Conservation (phyloP, 352 stramenopile genomes). For the Peronospora tabacina region DNA sequence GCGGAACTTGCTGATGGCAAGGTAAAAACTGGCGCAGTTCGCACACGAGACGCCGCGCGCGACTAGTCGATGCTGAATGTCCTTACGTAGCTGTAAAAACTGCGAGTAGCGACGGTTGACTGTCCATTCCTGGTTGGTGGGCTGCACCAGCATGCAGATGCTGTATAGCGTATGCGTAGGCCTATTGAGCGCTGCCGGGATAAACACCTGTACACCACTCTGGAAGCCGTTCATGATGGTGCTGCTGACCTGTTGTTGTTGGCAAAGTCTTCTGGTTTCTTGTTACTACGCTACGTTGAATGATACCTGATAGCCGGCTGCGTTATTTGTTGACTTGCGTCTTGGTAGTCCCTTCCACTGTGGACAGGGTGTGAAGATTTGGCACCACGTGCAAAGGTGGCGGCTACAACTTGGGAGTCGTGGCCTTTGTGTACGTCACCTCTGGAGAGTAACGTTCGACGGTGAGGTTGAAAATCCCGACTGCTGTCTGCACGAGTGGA, state of each 20-base stretch:
- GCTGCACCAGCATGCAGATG: slow-evolving; percentile 75
- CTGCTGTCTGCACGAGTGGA: slow-evolving; percentile 14
- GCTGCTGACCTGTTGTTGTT: not conserved
- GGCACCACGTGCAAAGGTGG: slow-evolving; percentile 14
- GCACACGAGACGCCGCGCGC: slow-evolving; percentile 38
- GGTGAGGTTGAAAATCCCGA: slow-evolving; percentile 30
- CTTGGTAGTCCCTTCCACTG: not conserved
- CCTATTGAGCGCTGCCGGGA: slow-evolving; percentile 74
- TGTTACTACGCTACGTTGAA: slow-evolving; percentile 18
- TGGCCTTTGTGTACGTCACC: slow-evolving; percentile 21
- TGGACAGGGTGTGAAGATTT: slow-evolving; percentile 10
- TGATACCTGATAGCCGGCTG: not conserved
- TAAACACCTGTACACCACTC: slow-evolving; percentile 70
- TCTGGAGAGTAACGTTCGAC: slow-evolving; percentile 23
- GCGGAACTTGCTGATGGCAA: slow-evolving; percentile 46
- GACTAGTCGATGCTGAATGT: slow-evolving; percentile 44
- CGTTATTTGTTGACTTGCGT: slow-evolving; percentile 1
- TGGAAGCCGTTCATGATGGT: slow-evolving; percentile 25
- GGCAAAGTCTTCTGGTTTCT: not conserved
- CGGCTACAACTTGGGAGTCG: slow-evolving; percentile 3
- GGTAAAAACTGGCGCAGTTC: slow-evolving; percentile 57
- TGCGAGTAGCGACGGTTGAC: slow-evolving; percentile 84
- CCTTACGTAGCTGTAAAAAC: slow-evolving; percentile 72
- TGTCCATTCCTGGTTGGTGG: slow-evolving; percentile 71
- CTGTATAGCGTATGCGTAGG: slow-evolving; percentile 81